These are phyloP conservation scores for Barnettozyma californica DNA, from an alignment of 805 yeast genomes.

Conservation along the genomic window DNA sequence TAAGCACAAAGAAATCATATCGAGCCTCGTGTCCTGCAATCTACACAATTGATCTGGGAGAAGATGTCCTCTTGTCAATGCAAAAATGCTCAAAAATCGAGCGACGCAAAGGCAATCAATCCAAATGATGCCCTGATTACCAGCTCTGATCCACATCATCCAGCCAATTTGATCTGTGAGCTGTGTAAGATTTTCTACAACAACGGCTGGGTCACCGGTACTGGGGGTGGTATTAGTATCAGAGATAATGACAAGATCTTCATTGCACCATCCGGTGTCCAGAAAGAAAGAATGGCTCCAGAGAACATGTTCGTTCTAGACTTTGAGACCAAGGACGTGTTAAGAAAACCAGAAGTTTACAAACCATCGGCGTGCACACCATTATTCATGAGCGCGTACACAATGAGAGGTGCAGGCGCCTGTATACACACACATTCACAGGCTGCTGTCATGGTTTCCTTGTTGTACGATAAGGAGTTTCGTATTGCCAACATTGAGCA, in stretches of 20 bases:
- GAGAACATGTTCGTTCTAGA: slow-evolving; percentile 76
- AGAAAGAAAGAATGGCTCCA: slow-evolving; percentile 82
- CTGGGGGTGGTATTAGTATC: slow-evolving; percentile 93
- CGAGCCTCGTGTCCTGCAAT: too few species aligned
- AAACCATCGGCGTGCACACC: slow-evolving; percentile 97
- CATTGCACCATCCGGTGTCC: slow-evolving; percentile 95
- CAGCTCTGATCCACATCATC: slow-evolving; percentile 32
- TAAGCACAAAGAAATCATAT: too few species aligned
- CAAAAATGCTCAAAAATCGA: background rate
- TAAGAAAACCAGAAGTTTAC: slow-evolving; percentile 56
- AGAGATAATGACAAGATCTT: slow-evolving; percentile 49
- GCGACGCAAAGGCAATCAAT: background rate
- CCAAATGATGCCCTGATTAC: slow-evolving; percentile 16
- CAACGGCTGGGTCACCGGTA: slow-evolving; percentile 91
- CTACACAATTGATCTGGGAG: background rate
- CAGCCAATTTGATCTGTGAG: slow-evolving; percentile 81
- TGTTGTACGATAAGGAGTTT: slow-evolving; percentile 67
- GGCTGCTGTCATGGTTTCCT: slow-evolving; percentile 75
- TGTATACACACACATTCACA: slow-evolving; percentile 94
- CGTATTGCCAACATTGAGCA: slow-evolving; percentile 80
- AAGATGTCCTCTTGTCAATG: background rate
- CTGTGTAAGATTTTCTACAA: slow-evolving; percentile 71
- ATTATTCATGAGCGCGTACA: slow-evolving; percentile 61
- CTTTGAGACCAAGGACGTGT: slow-evolving; percentile 42
- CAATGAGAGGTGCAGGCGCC: slow-evolving; percentile 77